Evolutionary conservation across 352 stramenopile genomes (phyloP).

Genomic region (Globisporangium nodosum): DNA sequence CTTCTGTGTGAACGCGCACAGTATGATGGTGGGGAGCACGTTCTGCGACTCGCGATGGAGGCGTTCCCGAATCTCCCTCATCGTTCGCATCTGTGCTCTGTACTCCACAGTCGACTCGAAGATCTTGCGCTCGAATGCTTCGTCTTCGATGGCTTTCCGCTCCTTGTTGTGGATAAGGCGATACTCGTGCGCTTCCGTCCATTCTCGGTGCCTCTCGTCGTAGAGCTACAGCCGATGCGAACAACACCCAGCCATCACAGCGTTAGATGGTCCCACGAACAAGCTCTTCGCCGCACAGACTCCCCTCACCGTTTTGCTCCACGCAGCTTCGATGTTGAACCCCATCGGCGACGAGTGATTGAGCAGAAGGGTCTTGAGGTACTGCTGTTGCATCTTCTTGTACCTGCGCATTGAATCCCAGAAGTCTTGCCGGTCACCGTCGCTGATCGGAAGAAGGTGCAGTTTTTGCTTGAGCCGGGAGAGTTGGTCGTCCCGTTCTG

Average conservation of each 20-base stretch:
- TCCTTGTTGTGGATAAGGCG: slow-evolving; percentile 22
- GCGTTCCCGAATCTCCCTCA: slow-evolving; percentile 30
- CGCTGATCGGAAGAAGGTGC: slow-evolving; percentile 31
- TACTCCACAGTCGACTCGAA: slow-evolving; percentile 40
- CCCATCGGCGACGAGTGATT: slow-evolving; percentile 37
- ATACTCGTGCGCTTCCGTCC: slow-evolving; percentile 33
- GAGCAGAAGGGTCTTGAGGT: slow-evolving; percentile 20
- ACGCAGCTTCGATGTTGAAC: slow-evolving; percentile 57
- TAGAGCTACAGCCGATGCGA: slow-evolving; percentile 23
- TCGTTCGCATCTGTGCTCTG: slow-evolving; percentile 34
- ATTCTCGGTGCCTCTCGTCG: slow-evolving; percentile 33
- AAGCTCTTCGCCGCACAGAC: neutral
- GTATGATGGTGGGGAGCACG: slow-evolving; percentile 38
- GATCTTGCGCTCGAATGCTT: slow-evolving; percentile 37
- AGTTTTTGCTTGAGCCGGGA: slow-evolving; percentile 39
- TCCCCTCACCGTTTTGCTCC: slow-evolving; percentile 31
- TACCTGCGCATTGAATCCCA: slow-evolving; percentile 41
- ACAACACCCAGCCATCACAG: neutral
- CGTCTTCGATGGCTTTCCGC: slow-evolving; percentile 40
- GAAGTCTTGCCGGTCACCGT: slow-evolving; percentile 33
- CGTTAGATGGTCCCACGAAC: neutral
- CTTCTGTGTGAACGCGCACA: slow-evolving; percentile 40
- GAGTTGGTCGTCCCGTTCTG: slow-evolving; percentile 26
- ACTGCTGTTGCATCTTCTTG: slow-evolving; percentile 32
- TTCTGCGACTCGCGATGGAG: slow-evolving; percentile 29